Evolutionary conservation across 1,284 basidiomycete species (phyloP).

Genomic region (Ceratobasidium sp.): DNA sequence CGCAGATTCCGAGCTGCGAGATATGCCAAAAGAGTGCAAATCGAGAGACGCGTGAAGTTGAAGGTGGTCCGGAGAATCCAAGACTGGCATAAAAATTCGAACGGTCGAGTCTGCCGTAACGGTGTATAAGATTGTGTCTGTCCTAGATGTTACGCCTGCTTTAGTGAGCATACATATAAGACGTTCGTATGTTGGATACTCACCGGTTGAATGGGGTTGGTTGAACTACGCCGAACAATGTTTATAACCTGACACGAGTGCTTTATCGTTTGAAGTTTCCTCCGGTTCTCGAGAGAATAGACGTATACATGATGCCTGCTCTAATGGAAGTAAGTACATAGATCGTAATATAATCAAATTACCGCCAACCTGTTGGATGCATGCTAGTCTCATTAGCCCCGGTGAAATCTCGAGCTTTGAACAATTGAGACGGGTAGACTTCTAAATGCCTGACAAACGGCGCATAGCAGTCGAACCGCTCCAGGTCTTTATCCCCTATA

Average conservation of each 20-base stretch:
- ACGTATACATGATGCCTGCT: too few species aligned
- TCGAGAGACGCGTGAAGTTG: constrained; percentile 85
- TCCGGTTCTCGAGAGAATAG: constrained; percentile 15
- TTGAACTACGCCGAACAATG: constrained; percentile 70
- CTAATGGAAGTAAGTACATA: too few species aligned
- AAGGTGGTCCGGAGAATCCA: constrained; percentile 85
- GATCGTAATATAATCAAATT: too few species aligned
- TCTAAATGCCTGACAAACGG: not conserved
- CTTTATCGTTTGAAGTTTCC: constrained; percentile 67
- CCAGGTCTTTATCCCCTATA: not conserved
- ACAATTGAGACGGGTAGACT: not conserved
- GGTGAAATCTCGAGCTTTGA: not conserved
- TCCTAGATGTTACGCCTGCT: constrained; percentile 25
- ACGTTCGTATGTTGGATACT: constrained; percentile 47
- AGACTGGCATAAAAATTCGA: constrained; percentile 85
- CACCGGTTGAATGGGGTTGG: constrained; percentile 73
- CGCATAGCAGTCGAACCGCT: not conserved
- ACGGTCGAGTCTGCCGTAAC: constrained; percentile 78
- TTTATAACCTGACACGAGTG: constrained; percentile 57
- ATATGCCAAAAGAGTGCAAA: constrained; percentile 62
- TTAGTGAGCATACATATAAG: constrained; percentile 26
- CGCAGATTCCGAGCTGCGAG: constrained; percentile 18
- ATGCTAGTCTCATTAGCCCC: not conserved
- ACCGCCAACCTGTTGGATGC: not conserved
- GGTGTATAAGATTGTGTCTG: constrained; percentile 78